Conservation (phyloP, 1,284 basidiomycete species). For the Ceratobasidium sp. region DNA sequence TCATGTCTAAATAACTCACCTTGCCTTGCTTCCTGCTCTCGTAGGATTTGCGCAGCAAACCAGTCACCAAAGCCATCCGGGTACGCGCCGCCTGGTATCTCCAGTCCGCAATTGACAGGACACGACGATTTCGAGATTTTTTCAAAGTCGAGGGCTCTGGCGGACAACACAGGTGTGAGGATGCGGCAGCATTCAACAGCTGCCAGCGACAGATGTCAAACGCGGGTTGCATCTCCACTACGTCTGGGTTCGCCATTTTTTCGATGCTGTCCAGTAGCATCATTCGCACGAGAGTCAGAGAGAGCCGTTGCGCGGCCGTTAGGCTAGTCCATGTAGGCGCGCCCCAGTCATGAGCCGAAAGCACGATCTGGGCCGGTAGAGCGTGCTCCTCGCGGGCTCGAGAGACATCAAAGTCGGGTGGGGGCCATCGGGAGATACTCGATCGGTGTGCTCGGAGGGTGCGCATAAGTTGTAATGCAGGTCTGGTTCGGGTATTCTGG, state of each 20-base stretch:
- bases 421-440: slow-evolving; percentile 16
- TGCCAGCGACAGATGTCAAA: slow-evolving; percentile 8
- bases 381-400: neutral
- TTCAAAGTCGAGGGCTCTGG: too few species aligned
- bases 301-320: neutral
- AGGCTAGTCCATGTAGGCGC: slow-evolving; percentile 1
- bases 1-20: neutral
- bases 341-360: neutral
- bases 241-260: neutral
- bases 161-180: neutral
- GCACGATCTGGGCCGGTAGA: neutral
- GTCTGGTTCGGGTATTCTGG: neutral
- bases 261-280: neutral
- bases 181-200: neutral
- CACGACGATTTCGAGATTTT: neutral
- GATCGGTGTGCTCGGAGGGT: neutral
- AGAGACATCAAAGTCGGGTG: neutral
- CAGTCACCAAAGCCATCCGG: neutral
- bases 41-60: neutral
- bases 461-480: neutral
- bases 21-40: neutral
- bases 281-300: neutral
- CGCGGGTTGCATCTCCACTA: neutral
- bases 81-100: neutral
- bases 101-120: neutral